Base-by-base conservation (phyloP, 768 basidiomycete species). In the Leccinum olivaceopallidum region DNA sequence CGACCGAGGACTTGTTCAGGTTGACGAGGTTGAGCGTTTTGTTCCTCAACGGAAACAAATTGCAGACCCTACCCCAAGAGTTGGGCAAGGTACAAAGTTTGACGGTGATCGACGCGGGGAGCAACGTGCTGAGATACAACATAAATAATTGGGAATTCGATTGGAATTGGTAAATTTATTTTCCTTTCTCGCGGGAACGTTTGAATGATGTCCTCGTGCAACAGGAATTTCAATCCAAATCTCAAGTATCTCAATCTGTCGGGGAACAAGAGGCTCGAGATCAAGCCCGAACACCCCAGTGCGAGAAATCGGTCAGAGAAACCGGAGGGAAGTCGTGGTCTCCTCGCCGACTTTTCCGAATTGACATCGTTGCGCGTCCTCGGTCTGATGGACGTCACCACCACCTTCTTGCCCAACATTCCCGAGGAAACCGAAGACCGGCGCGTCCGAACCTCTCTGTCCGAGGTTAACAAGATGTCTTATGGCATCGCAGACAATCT, bases 71-170 rank as follows among this genome's bases (percentile, higher is more conserved):
- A 5, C 97, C 97, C 5, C 88, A 91, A 58, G 97, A 98, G 71
- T 73, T 99, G 53, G 88, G 87, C 42, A 92, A 93, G 71, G 83
- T 97, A 60, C 82, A 83, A 70, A 87, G 82, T 52, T 77, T 99
- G 68, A 83, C 81, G 56, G 85, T 90, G 34, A 80, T 99, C 65
- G 97, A 99, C 70, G 95, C 92, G 5, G 95, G 97, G 7, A 95
- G 89, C 72, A 99, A 99, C 72, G 75, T 86, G 56, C 79, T 99
- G 75, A 93, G 91, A 82, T 98, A 98, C 76, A 99, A 98, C 71
- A 94, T 97, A 66, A 91, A 93, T 66, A 99, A 99, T 69, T 95
- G 89, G 89, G 93, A 96, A 72, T 98, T 95, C 73, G 97, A 99
- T 76, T 98, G 95, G 95, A 98, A 99, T 72, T 98, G 97, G 96